Evolutionary conservation across 192 early-diverging fungal genomes (phyloP).

Genomic region (Coemansia aciculifera): DNA sequence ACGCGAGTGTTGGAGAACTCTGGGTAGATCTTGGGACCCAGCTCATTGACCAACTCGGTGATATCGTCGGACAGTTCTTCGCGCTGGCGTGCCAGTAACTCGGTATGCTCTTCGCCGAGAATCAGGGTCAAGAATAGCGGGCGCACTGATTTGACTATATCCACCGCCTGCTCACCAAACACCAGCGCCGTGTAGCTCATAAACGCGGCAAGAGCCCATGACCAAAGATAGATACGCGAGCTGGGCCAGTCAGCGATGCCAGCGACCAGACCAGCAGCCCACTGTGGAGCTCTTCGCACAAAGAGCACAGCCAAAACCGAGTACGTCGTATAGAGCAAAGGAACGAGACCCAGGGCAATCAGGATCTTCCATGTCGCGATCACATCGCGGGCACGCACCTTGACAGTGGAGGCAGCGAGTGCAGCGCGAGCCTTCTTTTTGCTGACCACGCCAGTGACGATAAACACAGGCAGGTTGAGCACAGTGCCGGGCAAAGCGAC

Average conservation of each 20-base stretch:
- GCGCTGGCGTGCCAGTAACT: constrained; percentile 68
- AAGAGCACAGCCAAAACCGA: constrained; percentile 59
- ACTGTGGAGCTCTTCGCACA: constrained; percentile 38
- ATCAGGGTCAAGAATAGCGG: constrained; percentile 79
- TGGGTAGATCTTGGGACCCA: constrained; percentile 76
- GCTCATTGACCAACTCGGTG: constrained; percentile 79
- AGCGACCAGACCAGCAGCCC: constrained; percentile 10
- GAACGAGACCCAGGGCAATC: constrained; percentile 73
- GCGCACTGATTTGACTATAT: constrained; percentile 77
- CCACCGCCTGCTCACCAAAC: constrained; percentile 74
- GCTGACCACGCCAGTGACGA: constrained; percentile 46
- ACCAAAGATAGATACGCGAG: constrained; percentile 33
- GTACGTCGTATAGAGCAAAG: constrained; percentile 72
- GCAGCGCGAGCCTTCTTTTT: constrained; percentile 67
- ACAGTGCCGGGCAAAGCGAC: constrained; percentile 84
- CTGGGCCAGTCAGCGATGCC: constrained; percentile 19
- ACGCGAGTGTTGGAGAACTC: constrained; percentile 62
- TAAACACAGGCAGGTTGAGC: constrained; percentile 54
- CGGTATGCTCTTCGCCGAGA: constrained; percentile 57
- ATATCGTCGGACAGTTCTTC: constrained; percentile 74
- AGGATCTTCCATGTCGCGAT: constrained; percentile 95
- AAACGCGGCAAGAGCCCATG: constrained; percentile 55
- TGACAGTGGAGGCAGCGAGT: constrained; percentile 85
- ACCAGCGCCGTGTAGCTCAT: constrained; percentile 73
- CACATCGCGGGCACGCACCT: constrained; percentile 93